A percentile compares a stretch with the other conserved stretches of the same genome.
These are phyloP conservation scores for Zoysia pacifica DNA, from an alignment of 176 grass and related monocot species.

Conservation along the genomic window DNA sequence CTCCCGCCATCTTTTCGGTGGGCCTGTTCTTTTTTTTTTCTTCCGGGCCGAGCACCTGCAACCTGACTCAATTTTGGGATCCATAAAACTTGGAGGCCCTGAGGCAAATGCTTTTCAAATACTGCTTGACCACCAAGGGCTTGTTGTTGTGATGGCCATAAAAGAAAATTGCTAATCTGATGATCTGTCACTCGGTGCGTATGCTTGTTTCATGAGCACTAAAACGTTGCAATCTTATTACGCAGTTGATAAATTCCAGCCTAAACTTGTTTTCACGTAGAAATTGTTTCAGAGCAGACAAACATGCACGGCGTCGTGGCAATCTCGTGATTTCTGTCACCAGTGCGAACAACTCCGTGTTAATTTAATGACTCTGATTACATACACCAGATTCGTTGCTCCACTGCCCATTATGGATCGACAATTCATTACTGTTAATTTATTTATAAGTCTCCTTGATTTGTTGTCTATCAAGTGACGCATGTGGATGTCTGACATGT, in stretches of 20 bases:
- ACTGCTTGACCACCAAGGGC: no score
- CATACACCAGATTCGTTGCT: not conserved
- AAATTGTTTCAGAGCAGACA: not conserved
- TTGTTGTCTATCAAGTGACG: constrained; percentile 5
- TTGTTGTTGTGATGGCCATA: no score
- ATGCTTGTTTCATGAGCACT: not conserved
- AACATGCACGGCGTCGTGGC: not conserved
- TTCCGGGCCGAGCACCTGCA: no score
- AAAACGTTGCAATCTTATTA: not conserved
- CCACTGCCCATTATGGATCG: not conserved
- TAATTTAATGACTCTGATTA: not conserved
- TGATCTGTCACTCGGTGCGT: not conserved
- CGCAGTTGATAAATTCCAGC: no score
- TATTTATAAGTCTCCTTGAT: not conserved
- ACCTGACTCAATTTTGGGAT: no score
- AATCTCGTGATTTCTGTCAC: not conserved
- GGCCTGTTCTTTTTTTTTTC: no score
- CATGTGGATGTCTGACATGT: constrained; percentile 4
- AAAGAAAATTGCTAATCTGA: no score
- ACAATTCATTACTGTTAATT: not conserved
- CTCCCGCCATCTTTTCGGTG: no score
- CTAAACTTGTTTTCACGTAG: not conserved
- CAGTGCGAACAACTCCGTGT: not conserved
- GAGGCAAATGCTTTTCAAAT: no score
- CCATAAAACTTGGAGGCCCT: no score